Evolutionary conservation across 2,329 filamentous ascomycete species (phyloP).

Genomic region (Kalmusia sp.): DNA sequence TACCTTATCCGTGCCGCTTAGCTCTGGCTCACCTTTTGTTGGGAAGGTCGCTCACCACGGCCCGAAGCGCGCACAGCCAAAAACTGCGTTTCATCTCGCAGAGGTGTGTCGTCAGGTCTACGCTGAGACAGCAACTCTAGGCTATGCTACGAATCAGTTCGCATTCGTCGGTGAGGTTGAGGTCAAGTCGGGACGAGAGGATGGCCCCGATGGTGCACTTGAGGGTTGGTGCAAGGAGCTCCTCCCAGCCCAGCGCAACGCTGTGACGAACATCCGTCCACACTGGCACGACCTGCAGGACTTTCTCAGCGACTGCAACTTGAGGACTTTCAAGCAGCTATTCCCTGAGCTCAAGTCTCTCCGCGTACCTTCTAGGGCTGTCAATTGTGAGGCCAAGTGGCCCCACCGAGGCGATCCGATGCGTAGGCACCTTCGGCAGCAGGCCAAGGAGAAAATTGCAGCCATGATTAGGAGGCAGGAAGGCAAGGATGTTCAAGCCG

Average conservation of each 20-base stretch:
- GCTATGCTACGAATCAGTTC: constrained; percentile 18
- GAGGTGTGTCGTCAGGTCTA: constrained; percentile 20
- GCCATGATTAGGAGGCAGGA: constrained; percentile 9
- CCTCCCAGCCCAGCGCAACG: constrained; percentile 6
- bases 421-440: neutral
- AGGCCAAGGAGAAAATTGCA: constrained; percentile 1
- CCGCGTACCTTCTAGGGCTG: constrained; percentile 4
- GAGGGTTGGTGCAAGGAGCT: constrained; percentile 9
- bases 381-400: constrained; percentile 3
- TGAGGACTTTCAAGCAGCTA: constrained; percentile 2
- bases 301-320: constrained; percentile 1
- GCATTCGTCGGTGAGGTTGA: constrained; percentile 6
- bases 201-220: constrained; percentile 12
- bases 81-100: constrained; percentile 16
- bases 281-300: constrained; percentile 10
- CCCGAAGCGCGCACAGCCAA: constrained; percentile 1
- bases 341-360: constrained; percentile 6
- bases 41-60: neutral
- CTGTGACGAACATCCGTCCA: constrained; percentile 9
- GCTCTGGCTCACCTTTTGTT: neutral
- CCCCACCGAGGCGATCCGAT: constrained; percentile 4
- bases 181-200: neutral
- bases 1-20: neutral
- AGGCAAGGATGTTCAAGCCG: constrained; percentile 8
- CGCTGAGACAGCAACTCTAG: constrained; percentile 17